Conservation (phyloP, 371 early-diverging fungal species). For the Rhizopus stolonifer region DNA sequence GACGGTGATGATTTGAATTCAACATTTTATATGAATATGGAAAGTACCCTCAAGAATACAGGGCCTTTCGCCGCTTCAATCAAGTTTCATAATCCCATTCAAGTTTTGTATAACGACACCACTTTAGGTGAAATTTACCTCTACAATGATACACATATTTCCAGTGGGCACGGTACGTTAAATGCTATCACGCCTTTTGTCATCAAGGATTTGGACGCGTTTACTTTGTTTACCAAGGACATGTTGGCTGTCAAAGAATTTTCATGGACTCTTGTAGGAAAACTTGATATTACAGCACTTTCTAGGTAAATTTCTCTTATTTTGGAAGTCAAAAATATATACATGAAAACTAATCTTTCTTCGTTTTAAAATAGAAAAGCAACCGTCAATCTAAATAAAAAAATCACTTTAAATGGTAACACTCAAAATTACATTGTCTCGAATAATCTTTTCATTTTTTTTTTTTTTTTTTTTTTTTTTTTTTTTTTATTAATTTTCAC, state of each 20-base stretch:
- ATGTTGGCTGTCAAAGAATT: slow-evolving; percentile 55
- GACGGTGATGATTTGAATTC: slow-evolving; percentile 34
- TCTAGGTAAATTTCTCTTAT: slow-evolving; percentile 33
- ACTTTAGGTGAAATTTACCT: slow-evolving; percentile 55
- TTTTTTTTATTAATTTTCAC: slow-evolving; percentile 3
- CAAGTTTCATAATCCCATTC: slow-evolving; percentile 45
- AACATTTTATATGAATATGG: slow-evolving; percentile 52
- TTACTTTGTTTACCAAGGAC: slow-evolving; percentile 53
- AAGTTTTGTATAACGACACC: slow-evolving; percentile 40
- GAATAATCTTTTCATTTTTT: background rate
- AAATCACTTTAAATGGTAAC: slow-evolving; percentile 35
- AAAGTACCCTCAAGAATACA: slow-evolving; percentile 50
- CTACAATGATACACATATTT: slow-evolving; percentile 43
- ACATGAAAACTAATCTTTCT: too few species aligned
- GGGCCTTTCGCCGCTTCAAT: slow-evolving; percentile 59
- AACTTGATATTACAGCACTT: slow-evolving; percentile 58
- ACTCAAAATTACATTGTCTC: too few species aligned
- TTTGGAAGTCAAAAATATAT: too few species aligned
- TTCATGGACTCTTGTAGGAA: slow-evolving; percentile 58
- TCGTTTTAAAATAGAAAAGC: slow-evolving; percentile 31
- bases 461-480: background rate
- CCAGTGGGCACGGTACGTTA: slow-evolving; percentile 50
- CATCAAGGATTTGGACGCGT: slow-evolving; percentile 45
- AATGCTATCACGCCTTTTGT: slow-evolving; percentile 43
- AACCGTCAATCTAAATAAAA: slow-evolving; percentile 42